A percentile compares a stretch with the other conserved stretches of the same genome.
Evolutionary conservation across 495 filamentous ascomycete genomes (phyloP).

Genomic region (Penicillium bovifimosum): DNA sequence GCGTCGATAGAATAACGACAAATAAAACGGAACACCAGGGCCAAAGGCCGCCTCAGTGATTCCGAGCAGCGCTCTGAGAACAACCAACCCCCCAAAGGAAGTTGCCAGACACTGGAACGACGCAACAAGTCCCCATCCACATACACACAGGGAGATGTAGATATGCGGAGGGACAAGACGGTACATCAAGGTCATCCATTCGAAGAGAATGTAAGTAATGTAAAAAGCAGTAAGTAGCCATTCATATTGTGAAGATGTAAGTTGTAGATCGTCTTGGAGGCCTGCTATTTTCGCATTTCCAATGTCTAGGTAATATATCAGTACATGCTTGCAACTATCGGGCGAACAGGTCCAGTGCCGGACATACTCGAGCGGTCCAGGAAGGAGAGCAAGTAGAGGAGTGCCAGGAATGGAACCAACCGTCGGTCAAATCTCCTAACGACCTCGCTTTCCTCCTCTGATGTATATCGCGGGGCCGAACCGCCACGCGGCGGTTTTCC

Average conservation of each 20-base stretch:
- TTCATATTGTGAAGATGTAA: conserved; percentile 53
- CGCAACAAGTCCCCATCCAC: conserved; percentile 54
- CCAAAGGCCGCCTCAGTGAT: conserved; percentile 59
- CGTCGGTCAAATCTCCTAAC: conserved; percentile 67
- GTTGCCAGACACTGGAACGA: conserved; percentile 65
- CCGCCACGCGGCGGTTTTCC: conserved; percentile 12
- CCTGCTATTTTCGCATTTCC: conserved; percentile 76
- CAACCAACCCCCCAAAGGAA: conserved; percentile 41
- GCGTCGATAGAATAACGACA: conserved; percentile 56
- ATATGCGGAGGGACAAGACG: conserved; percentile 52
- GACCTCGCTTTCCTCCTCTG: conserved; percentile 67
- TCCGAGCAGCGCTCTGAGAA: conserved; percentile 48
- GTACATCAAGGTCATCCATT: conserved; percentile 65
- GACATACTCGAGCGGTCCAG: conserved; percentile 69
- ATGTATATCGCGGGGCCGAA: conserved; percentile 49
- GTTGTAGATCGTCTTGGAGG: conserved; percentile 57
- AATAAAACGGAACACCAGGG: conserved; percentile 57
- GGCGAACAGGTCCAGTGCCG: neutral
- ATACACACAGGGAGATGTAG: conserved; percentile 48
- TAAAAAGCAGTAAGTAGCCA: conserved; percentile 65
- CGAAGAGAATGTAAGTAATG: conserved; percentile 70
- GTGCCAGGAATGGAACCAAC: conserved; percentile 72
- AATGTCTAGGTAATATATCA: conserved; percentile 50
- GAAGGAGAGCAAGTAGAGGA: conserved; percentile 78
- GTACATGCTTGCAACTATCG: neutral